Evolutionary conservation across 768 basidiomycete genomes (phyloP), one percentile per base, ranked within the genome.

Genomic region (Suillus placidus): DNA sequence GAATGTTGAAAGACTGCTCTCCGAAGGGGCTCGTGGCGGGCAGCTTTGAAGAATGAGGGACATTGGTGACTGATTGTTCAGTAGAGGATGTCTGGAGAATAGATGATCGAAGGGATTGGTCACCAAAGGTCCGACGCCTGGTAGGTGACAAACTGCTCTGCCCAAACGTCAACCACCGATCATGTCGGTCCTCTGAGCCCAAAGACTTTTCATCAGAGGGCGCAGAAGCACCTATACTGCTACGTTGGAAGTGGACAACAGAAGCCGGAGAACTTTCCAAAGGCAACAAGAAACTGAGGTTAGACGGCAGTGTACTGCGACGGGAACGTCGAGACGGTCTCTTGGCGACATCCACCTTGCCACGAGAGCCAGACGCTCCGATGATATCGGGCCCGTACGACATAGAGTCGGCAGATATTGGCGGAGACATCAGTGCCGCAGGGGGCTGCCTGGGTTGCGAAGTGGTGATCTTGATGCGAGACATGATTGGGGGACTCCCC

Each of bases 361-460:
- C 52, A n/a, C 49, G 45, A 37, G 60, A 35, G 23, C 43, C 34
- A 5, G n/a, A 12, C 23, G 40, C 18, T 55, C 70, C 70, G 13
- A 78, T 66, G 65, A 78, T 76, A 64, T 78, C 77, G 6, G 77
- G 77, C 3, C 75, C 74, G 13, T 75, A 66, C 51, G 72, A 56
- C 37, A 66, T 65, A 30, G 70, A 69, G 51, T 60, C 57, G 6
- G 52, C 35, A 32, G 45, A 67, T 54, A 18, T 49, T 32, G 20
- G 66, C 16, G 35, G 62, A 34, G 37, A 55, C 18, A 20, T 26
- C 35, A 18, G 51, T 16, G 62, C 43, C 40, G 18, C 35, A 43
- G 14, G 65, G 26, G 32, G n/a, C 65, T 45, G 26, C 67, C 51
- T 32, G 60, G 38, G 26, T 65, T 68, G 40, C 64, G 23, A 60